A percentile compares a stretch with the other conserved stretches of the same genome.
Conservation (phyloP, 1,284 basidiomycete genomes). For the Gomphus sp. region DNA sequence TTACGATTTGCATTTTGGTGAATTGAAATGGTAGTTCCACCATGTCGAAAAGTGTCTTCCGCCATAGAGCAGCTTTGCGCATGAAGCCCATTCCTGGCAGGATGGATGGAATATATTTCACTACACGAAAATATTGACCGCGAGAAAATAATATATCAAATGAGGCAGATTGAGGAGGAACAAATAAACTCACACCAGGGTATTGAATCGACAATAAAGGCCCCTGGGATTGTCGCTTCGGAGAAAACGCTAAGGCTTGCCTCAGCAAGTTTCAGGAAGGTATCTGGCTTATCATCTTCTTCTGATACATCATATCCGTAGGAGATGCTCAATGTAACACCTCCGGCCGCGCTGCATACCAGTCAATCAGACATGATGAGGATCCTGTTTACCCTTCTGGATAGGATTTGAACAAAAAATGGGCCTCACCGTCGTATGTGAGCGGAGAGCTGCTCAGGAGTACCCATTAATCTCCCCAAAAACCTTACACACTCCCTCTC, state of each 20-base stretch:
- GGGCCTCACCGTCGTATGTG: conserved; percentile 30
- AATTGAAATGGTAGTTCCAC: neutral
- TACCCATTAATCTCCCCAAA: conserved; percentile 34
- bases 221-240: neutral
- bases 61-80: neutral
- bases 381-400: no score
- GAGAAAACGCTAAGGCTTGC: neutral
- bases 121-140: neutral
- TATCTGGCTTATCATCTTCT: neutral
- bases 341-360: neutral
- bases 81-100: no score
- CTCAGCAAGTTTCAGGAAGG: neutral
- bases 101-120: no score
- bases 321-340: neutral
- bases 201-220: neutral
- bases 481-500: conserved; percentile 42
- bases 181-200: neutral
- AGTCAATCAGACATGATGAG: neutral
- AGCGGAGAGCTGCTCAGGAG: conserved; percentile 31
- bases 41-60: neutral
- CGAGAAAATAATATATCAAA: neutral
- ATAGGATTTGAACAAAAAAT: neutral
- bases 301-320: neutral
- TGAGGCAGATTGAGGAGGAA: neutral
- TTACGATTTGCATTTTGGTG: neutral